phyloP scores from a whole-genome alignment of 768 basidiomycete genomes.

The Paxillus rubicundulus region DNA sequence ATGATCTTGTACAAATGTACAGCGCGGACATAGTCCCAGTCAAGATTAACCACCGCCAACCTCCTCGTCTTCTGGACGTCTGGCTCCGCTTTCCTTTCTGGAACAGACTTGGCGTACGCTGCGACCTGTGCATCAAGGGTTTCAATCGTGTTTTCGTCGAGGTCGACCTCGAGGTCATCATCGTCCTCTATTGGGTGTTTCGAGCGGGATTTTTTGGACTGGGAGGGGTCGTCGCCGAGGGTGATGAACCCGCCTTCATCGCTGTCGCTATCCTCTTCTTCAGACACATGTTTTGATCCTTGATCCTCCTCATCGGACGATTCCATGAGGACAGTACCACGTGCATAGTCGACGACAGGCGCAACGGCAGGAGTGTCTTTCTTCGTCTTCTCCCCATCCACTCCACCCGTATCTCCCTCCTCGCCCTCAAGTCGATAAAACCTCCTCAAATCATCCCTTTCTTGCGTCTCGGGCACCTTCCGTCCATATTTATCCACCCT shows the following conservation, averaged over 20 bases:
- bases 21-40: conserved; percentile 96
- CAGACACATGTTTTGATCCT: neutral
- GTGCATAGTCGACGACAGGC: conserved; percentile 72
- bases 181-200: conserved; percentile 27
- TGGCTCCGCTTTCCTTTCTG: conserved; percentile 43
- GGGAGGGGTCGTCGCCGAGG: conserved; percentile 42
- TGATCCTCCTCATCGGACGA: conserved; percentile 78
- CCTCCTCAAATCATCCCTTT: conserved; percentile 70
- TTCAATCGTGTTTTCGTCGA: conserved; percentile 73
- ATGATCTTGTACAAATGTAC: conserved; percentile 89
- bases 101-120: conserved; percentile 48
- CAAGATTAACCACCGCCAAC: conserved; percentile 90
- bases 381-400: conserved; percentile 30
- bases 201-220: neutral
- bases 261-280: conserved; percentile 42
- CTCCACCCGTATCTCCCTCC: conserved; percentile 26
- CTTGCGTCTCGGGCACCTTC: conserved; percentile 59
- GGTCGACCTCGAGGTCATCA: conserved; percentile 60
- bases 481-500: conserved; percentile 92
- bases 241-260: conserved; percentile 49
- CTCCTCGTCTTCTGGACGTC: conserved; percentile 56
- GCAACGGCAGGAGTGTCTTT: conserved; percentile 17
- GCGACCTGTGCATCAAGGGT: conserved; percentile 74
- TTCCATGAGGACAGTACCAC: conserved; percentile 83
- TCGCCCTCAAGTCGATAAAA: conserved; percentile 72